Percentiles rank a stretch among this genome's conserved stretches.
Evolutionary conservation across 1,284 basidiomycete species (phyloP).

Genomic region (Schizopora paradoxa): DNA sequence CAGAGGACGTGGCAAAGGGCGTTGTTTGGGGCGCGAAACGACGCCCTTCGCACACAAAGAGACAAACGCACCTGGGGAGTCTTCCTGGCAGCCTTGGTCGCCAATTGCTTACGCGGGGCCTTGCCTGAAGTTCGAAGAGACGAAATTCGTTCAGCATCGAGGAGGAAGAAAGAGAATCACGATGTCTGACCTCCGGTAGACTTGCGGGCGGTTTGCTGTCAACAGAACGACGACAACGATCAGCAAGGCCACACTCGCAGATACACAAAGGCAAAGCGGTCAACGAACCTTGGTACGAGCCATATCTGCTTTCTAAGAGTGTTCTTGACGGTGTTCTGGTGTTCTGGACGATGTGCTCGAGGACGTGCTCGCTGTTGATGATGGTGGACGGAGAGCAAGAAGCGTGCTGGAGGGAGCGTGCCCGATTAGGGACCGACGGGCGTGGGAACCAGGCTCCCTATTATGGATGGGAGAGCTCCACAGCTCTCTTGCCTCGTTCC

Average conservation of each 20-base stretch:
- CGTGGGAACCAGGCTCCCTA: not conserved
- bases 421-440: not conserved
- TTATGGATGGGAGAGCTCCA: not conserved
- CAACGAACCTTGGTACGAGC: slow-evolving; percentile 68
- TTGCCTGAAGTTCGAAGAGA: slow-evolving; percentile 47
- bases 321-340: not conserved
- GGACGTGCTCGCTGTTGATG: slow-evolving; percentile 10
- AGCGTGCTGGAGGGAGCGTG: too few species aligned
- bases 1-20: slow-evolving; percentile 9
- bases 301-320: slow-evolving; percentile 35
- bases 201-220: slow-evolving; percentile 78
- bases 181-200: slow-evolving; percentile 67
- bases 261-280: slow-evolving; percentile 16
- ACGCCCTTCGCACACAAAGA: slow-evolving; percentile 18
- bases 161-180: slow-evolving; percentile 18
- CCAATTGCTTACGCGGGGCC: slow-evolving; percentile 85
- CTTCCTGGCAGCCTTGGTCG: slow-evolving; percentile 87
- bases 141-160: slow-evolving; percentile 19
- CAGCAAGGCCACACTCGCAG: slow-evolving; percentile 17
- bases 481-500: not conserved
- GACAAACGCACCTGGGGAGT: slow-evolving; percentile 59
- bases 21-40: slow-evolving; percentile 22
- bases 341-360: slow-evolving; percentile 4
- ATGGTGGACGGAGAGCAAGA: slow-evolving; percentile 15
- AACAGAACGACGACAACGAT: slow-evolving; percentile 29